Evolutionary conservation across 1,284 basidiomycete genomes (phyloP).

Genomic region (Ganoderma lucidum): DNA sequence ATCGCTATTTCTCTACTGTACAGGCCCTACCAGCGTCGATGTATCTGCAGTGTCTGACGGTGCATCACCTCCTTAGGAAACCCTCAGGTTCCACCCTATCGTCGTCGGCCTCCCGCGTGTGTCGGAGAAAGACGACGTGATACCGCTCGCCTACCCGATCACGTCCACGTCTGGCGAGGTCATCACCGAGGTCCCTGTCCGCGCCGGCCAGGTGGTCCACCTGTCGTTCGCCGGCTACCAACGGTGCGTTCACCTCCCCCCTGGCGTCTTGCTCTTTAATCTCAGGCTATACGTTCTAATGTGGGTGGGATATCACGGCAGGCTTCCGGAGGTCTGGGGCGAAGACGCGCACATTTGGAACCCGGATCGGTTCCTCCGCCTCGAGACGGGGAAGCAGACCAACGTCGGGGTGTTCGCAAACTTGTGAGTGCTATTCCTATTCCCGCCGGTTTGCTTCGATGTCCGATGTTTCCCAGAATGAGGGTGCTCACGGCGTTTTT

Average conservation of each 20-base stretch:
- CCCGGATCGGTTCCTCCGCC: slow-evolving; percentile 55
- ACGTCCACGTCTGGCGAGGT: slow-evolving; percentile 40
- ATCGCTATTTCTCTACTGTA: too few species aligned
- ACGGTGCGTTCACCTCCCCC: slow-evolving; percentile 35
- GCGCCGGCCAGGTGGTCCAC: slow-evolving; percentile 47
- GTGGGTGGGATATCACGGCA: slow-evolving; percentile 14
- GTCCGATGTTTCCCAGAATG: not conserved
- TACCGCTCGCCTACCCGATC: slow-evolving; percentile 49
- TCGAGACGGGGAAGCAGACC: slow-evolving; percentile 47
- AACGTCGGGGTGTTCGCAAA: slow-evolving; percentile 58
- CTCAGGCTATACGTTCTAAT: not conserved
- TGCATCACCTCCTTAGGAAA: slow-evolving; percentile 41
- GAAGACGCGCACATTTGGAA: slow-evolving; percentile 59
- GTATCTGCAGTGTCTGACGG: not conserved
- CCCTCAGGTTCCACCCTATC: slow-evolving; percentile 48
- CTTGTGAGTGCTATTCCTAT: slow-evolving; percentile 47
- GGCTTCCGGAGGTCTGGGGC: slow-evolving; percentile 52
- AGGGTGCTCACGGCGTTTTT: too few species aligned
- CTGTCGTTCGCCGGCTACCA: slow-evolving; percentile 42
- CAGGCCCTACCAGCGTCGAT: too few species aligned
- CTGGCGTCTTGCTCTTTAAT: too few species aligned
- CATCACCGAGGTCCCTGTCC: slow-evolving; percentile 45
- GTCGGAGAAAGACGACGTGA: slow-evolving; percentile 44
- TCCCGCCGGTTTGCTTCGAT: not conserved
- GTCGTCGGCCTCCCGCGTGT: slow-evolving; percentile 41